Evolutionary conservation across 2,329 filamentous ascomycete genomes (phyloP), one percentile per base, ranked within the genome.

Genomic region (Fusarium duplospermum): DNA sequence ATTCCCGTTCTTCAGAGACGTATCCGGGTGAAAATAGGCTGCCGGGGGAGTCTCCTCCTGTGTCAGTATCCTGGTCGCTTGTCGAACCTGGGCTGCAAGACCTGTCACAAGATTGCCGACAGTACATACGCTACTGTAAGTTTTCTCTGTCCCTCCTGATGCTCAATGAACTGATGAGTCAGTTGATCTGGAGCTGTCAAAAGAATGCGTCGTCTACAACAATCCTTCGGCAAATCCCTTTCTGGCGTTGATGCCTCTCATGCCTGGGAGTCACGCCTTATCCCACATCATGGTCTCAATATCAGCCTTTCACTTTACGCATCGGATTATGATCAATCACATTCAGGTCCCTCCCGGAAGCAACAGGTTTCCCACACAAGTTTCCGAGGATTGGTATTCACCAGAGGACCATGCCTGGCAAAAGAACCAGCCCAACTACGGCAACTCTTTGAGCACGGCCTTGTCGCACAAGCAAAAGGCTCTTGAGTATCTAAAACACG

Each of bases 41-140:
- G 24, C 9, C 4, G 13, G 24, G 22, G 33, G 16, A 33, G 16
- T 18, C 38, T 10, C 20, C 29, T 10, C 52, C 36, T n/a, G 52
- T 10, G 45, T 27, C 45, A 27, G 52, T 64, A 27, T 50, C 52
- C 24, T 50, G 50, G 47, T 52, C 68, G 8, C 62, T 70, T 31
- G 42, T 67, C 3, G 68, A 67, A 61, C 68, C 68, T 10, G 64
- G 60, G 6, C 64, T 70, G n/a, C 68, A 70, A 38, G 68, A 67
- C 35, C 22, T 70, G 24, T 60, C 68, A 8, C 29, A 50, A 29
- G 54, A 57, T 36, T 70, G 68, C 33, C 66, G 68, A 20, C 57
- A 62, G 29, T 70, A 70, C 36, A 70, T 70, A 27, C 68, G 64
- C 52, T 70, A 67, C 33, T 70, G 68, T 70, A 35, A 47, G 64